phyloP scores from a whole-genome alignment of 768 basidiomycete genomes.

The Clavulina sp. region DNA sequence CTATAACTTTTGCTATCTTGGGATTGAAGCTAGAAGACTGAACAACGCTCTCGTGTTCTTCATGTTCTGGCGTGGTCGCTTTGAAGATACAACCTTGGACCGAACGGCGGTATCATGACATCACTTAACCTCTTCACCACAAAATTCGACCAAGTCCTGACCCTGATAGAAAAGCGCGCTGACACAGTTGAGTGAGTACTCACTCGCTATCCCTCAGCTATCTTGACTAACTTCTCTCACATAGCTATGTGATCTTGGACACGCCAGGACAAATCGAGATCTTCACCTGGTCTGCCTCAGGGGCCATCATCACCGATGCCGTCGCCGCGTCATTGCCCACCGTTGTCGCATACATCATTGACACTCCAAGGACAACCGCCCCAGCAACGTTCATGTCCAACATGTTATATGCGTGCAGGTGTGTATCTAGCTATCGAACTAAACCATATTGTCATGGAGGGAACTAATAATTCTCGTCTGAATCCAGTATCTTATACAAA shows the following conservation, averaged over 20 bases:
- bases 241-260: conserved; percentile 83
- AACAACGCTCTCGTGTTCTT: conserved; percentile 9
- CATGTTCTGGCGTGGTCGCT: neutral
- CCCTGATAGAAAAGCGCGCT: conserved; percentile 77
- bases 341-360: conserved; percentile 91
- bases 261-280: conserved; percentile 99
- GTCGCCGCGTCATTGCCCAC: conserved; percentile 85
- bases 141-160: conserved; percentile 93
- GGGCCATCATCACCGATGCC: conserved; percentile 95
- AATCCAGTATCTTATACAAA: conserved; percentile 79
- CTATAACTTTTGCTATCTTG: conserved; percentile 1
- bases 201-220: neutral
- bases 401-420: conserved; percentile 99
- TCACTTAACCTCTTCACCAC: conserved; percentile 96
- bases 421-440: conserved; percentile 14
- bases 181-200: conserved; percentile 66
- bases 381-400: conserved; percentile 99
- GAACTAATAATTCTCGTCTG: neutral
- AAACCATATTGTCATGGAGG: too few species aligned
- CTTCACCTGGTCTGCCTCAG: conserved; percentile 99
- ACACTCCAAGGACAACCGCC: conserved; percentile 84
- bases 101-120: conserved; percentile 94
- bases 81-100: conserved; percentile 85
- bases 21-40: conserved; percentile 6
- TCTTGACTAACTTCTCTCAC: neutral